Evolutionary conservation across 2,329 filamentous ascomycete genomes (phyloP).

Genomic region (Diaporthe velutina): DNA sequence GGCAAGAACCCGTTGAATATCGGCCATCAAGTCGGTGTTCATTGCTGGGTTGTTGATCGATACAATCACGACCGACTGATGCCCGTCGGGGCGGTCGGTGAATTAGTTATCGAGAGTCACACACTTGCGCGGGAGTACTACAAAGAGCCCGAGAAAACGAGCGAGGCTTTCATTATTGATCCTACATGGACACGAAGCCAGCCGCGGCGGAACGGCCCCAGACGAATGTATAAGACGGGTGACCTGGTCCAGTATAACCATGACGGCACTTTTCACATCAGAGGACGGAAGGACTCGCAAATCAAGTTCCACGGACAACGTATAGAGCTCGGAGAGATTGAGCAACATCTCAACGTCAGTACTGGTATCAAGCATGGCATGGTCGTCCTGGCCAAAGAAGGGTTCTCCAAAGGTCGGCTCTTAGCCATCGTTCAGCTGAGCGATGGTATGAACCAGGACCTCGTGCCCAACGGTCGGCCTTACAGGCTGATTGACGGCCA

Average conservation of each 20-base stretch:
- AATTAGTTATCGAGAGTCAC: conserved; percentile 53
- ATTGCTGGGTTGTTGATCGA: conserved; percentile 42
- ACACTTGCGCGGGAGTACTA: conserved; percentile 51
- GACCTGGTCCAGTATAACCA: conserved; percentile 49
- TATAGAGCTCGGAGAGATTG: conserved; percentile 60
- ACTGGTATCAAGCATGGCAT: neutral
- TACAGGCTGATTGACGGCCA: neutral
- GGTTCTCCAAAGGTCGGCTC: conserved; percentile 4
- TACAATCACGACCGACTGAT: conserved; percentile 40
- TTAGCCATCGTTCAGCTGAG: conserved; percentile 5
- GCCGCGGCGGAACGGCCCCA: neutral
- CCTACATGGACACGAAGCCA: neutral
- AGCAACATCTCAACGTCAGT: conserved; percentile 36
- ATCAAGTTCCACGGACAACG: conserved; percentile 64
- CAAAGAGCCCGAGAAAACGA: conserved; percentile 35
- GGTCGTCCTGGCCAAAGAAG: conserved; percentile 6
- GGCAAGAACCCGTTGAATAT: neutral
- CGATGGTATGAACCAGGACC: neutral
- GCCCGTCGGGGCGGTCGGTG: conserved; percentile 47
- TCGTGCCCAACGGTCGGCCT: neutral
- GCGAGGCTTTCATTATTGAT: conserved; percentile 36
- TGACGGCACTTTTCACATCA: conserved; percentile 48
- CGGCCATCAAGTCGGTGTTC: neutral
- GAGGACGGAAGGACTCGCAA: conserved; percentile 62
- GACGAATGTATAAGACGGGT: conserved; percentile 50